A percentile compares a stretch with the other conserved stretches of the same genome.
Conservation (phyloP, 805 yeast genomes). For the Ogataea parapolymorpha region DNA sequence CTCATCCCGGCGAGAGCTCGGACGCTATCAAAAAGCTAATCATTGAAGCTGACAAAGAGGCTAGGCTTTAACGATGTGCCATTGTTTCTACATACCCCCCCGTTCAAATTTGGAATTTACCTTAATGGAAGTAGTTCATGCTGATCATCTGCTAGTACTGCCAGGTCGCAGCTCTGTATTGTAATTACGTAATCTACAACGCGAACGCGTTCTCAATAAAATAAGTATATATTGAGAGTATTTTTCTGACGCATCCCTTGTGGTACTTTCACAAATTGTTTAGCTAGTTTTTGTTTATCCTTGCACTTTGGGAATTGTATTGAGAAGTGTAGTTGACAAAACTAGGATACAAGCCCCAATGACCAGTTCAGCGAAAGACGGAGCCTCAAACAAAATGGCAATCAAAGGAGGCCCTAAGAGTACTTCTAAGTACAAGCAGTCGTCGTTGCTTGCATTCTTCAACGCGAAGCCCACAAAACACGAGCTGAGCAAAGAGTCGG, state of each 20-base stretch:
- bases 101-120: not conserved
- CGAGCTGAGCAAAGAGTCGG: not conserved
- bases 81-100: not conserved
- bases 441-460: slow-evolving; percentile 33
- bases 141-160: not conserved
- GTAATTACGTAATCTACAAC: not conserved
- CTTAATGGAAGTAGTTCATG: not conserved
- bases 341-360: too few species aligned
- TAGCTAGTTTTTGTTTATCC: too few species aligned
- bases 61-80: not conserved
- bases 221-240: too few species aligned
- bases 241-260: too few species aligned
- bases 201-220: not conserved
- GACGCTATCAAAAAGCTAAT: slow-evolving; percentile 23
- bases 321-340: too few species aligned
- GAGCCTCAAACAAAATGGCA: not conserved
- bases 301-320: too few species aligned
- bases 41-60: slow-evolving; percentile 21
- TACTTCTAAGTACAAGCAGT: slow-evolving; percentile 24
- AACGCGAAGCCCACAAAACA: slow-evolving; percentile 2
- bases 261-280: too few species aligned
- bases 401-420: not conserved
- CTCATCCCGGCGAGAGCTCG: slow-evolving; percentile 20
- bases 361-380: not conserved
- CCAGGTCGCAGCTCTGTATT: not conserved